Conservation (phyloP, 1,284 basidiomycete genomes). For the Apiotrichum porosum region DNA sequence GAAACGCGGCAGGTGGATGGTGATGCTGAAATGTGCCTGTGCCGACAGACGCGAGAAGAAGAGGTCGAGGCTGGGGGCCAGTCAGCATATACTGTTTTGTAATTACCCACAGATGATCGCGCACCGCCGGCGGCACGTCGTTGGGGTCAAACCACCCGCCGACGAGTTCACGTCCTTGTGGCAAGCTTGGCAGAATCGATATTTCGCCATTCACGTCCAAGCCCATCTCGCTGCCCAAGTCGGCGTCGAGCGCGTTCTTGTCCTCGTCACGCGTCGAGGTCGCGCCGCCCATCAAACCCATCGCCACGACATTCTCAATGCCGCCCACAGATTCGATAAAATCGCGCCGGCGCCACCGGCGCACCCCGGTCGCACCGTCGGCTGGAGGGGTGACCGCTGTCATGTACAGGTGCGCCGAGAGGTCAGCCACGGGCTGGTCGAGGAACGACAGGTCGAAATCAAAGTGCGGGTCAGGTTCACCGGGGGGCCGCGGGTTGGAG, state of each 20-base stretch:
- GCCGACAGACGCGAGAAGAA: conserved; percentile 18
- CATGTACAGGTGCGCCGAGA: conserved; percentile 9
- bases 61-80: conserved; percentile 20
- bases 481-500: conserved; percentile 15
- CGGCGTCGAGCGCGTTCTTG: conserved; percentile 31
- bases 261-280: not conserved
- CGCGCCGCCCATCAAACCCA: not conserved
- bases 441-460: conserved; percentile 21
- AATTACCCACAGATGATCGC: conserved; percentile 31
- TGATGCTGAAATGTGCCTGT: conserved; percentile 3
- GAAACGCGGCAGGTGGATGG: conserved; percentile 24
- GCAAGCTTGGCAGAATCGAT: conserved; percentile 9
- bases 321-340: too few relatives aligned
- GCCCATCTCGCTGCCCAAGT: not conserved
- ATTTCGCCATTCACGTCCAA: conserved; percentile 10
- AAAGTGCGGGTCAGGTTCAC: conserved; percentile 11
- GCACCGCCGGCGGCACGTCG: conserved; percentile 29
- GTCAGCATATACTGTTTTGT: not conserved
- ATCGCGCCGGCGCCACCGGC: too few relatives aligned
- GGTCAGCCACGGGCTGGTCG: conserved; percentile 15
- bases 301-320: not conserved
- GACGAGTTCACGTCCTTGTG: conserved; percentile 18
- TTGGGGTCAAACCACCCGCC: conserved; percentile 38
- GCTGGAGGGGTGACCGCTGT: conserved; percentile 1
- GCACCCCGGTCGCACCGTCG: too few relatives aligned